Percentiles rank a stretch among this genome's conserved stretches.
phyloP scores from a whole-genome alignment of 306 rosid species.

The Coriaria nepalensis region DNA sequence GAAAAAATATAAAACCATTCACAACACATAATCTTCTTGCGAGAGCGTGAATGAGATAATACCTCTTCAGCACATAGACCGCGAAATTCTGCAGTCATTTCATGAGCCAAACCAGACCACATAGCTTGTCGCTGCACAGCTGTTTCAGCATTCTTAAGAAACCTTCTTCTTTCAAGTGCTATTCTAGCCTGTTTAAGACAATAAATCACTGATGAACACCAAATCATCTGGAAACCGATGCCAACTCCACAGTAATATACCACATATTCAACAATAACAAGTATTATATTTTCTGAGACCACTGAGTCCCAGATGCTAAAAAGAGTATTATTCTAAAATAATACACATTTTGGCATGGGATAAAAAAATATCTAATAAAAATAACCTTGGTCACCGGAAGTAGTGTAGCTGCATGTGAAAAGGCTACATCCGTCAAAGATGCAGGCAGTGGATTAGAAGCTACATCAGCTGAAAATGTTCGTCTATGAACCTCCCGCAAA shows the following conservation, averaged over 20 bases:
- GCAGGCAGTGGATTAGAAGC: constrained; percentile 86
- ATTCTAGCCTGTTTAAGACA: constrained; percentile 72
- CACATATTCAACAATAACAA: too few relatives aligned
- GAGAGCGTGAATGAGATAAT: constrained; percentile 14
- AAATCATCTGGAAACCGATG: constrained; percentile 9
- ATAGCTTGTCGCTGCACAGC: constrained; percentile 88
- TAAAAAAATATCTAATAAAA: constrained; percentile 2
- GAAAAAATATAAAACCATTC: constrained; percentile 5
- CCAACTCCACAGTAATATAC: too few relatives aligned
- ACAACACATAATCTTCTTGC: constrained; percentile 3
- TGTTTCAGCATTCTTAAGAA: constrained; percentile 88
- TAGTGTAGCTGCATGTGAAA: constrained; percentile 95
- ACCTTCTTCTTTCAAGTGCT: constrained; percentile 88
- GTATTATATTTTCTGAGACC: too few relatives aligned
- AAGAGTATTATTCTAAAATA: too few relatives aligned
- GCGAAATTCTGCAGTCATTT: constrained; percentile 97
- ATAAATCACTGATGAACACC: constrained; percentile 13
- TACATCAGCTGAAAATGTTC: constrained; percentile 77
- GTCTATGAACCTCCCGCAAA: constrained; percentile 87
- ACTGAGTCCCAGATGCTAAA: too few relatives aligned
- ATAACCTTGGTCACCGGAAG: constrained; percentile 97
- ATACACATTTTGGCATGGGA: neutral
- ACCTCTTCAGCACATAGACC: constrained; percentile 99
- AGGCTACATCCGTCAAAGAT: constrained; percentile 90
- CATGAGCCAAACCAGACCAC: constrained; percentile 99